A percentile compares a stretch with the other conserved stretches of the same genome.
Conservation (phyloP, 163 green algal species). For the Volvox carteri region DNA sequence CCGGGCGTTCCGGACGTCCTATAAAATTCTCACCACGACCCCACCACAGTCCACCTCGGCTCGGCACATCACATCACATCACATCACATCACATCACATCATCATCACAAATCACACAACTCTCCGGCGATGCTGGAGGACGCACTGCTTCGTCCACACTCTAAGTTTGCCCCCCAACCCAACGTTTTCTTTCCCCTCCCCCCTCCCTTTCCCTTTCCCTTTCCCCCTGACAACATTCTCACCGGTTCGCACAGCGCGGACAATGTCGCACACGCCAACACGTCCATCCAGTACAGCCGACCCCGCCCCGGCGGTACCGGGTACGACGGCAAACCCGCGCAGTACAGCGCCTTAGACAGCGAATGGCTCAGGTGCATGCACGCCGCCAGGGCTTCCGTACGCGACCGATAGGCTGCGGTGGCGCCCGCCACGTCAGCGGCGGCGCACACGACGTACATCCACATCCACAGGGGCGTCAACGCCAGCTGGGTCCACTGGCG, state of each 20-base stretch:
- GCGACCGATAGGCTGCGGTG: neutral
- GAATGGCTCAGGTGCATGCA: constrained; percentile 48
- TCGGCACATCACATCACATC: too few relatives aligned
- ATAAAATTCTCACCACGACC: too few relatives aligned
- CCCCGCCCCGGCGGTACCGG: neutral
- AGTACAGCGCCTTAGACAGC: constrained; percentile 24
- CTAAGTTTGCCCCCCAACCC: too few relatives aligned
- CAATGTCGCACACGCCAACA: constrained; percentile 50
- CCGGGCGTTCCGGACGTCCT: too few relatives aligned
- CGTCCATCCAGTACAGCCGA: constrained; percentile 48
- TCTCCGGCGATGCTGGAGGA: too few relatives aligned
- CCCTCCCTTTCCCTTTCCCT: too few relatives aligned
- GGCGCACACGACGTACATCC: constrained; percentile 39
- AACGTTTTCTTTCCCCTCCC: too few relatives aligned
- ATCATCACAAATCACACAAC: too few relatives aligned
- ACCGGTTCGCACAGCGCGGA: constrained; percentile 50
- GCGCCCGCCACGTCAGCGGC: constrained; percentile 26
- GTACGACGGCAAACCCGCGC: constrained; percentile 40
- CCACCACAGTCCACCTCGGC: too few relatives aligned
- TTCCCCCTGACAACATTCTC: too few relatives aligned
- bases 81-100: too few relatives aligned
- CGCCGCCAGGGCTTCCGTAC: constrained; percentile 27
- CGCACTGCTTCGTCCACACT: too few relatives aligned
- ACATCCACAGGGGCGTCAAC: constrained; percentile 33
- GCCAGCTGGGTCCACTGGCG: neutral